Evolutionary conservation across 2,329 filamentous ascomycete genomes (phyloP).

Genomic region (Myotisia sp.): DNA sequence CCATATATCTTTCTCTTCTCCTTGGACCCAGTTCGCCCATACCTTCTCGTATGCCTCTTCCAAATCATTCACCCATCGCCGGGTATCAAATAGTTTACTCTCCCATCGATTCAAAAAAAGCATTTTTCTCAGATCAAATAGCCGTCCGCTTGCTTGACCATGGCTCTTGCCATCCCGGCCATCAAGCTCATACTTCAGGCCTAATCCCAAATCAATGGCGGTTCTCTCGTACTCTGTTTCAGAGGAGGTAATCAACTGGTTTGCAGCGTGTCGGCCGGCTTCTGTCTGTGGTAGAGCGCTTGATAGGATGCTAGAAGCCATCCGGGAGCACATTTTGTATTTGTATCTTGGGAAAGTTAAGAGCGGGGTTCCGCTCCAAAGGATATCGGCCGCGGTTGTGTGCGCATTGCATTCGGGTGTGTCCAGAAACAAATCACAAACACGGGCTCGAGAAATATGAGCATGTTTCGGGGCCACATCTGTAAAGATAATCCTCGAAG

Average conservation of each 20-base stretch:
- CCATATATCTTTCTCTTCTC: constrained; percentile 86
- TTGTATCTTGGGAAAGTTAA: constrained; percentile 80
- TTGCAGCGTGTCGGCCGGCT: constrained; percentile 52
- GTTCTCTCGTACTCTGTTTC: constrained; percentile 76
- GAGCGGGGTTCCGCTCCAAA: constrained; percentile 91
- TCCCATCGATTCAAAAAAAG: constrained; percentile 73
- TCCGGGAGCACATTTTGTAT: constrained; percentile 98
- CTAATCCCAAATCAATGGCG: constrained; percentile 53
- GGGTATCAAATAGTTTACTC: constrained; percentile 81
- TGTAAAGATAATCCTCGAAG: constrained; percentile 78
- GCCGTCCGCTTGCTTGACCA: constrained; percentile 42
- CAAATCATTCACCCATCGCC: constrained; percentile 76
- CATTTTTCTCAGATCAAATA: constrained; percentile 65
- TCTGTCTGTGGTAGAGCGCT: constrained; percentile 65
- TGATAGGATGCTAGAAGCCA: constrained; percentile 87
- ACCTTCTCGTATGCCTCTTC: constrained; percentile 79
- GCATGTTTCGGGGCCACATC: constrained; percentile 91
- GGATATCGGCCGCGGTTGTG: constrained; percentile 86
- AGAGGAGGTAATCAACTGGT: constrained; percentile 60
- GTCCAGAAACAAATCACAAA: constrained; percentile 91
- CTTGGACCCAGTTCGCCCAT: constrained; percentile 75
- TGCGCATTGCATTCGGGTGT: constrained; percentile 97
- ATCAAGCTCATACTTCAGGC: constrained; percentile 43
- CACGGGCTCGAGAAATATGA: constrained; percentile 79
- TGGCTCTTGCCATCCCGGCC: constrained; percentile 14